Evolutionary conservation across 106 monocot species (phyloP).

Genomic region (Apostasia shenzhenica): DNA sequence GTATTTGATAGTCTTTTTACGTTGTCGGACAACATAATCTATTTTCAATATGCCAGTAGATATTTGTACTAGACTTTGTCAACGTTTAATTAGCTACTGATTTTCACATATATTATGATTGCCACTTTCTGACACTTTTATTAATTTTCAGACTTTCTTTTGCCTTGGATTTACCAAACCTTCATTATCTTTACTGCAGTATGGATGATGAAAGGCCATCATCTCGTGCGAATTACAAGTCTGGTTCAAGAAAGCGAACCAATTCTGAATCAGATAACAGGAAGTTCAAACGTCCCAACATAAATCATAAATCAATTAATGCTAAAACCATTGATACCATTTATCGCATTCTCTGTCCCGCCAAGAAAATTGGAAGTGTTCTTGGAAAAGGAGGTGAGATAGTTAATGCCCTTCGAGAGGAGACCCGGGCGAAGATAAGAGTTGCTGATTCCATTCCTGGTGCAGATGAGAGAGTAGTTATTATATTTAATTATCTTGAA

Average conservation of each 20-base stretch:
- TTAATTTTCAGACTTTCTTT: neutral
- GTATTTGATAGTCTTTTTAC: too few species aligned
- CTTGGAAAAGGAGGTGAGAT: slow-evolving; percentile 82
- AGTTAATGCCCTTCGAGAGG: slow-evolving; percentile 56
- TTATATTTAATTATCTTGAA: slow-evolving; percentile 37
- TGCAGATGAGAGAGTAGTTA: slow-evolving; percentile 66
- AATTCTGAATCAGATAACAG: slow-evolving; percentile 24
- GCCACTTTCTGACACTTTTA: neutral
- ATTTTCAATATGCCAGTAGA: too few species aligned
- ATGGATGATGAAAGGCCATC: slow-evolving; percentile 30
- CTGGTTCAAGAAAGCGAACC: slow-evolving; percentile 15
- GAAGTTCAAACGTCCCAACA: slow-evolving; percentile 41
- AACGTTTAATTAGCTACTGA: neutral
- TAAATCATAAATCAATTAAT: slow-evolving; percentile 17
- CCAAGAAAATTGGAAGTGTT: slow-evolving; percentile 74
- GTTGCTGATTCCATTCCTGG: slow-evolving; percentile 74
- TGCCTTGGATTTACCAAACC: neutral
- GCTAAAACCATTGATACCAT: slow-evolving; percentile 54
- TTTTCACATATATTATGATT: neutral
- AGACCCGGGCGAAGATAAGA: slow-evolving; percentile 72
- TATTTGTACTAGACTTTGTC: neutral
- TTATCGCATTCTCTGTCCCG: slow-evolving; percentile 72
- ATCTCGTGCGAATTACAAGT: slow-evolving; percentile 14
- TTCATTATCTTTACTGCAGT: slow-evolving; percentile 3
- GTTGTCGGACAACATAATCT: too few species aligned